Evolutionary conservation across 805 yeast species (phyloP).

Genomic region (Hanseniaspora nectarophila): DNA sequence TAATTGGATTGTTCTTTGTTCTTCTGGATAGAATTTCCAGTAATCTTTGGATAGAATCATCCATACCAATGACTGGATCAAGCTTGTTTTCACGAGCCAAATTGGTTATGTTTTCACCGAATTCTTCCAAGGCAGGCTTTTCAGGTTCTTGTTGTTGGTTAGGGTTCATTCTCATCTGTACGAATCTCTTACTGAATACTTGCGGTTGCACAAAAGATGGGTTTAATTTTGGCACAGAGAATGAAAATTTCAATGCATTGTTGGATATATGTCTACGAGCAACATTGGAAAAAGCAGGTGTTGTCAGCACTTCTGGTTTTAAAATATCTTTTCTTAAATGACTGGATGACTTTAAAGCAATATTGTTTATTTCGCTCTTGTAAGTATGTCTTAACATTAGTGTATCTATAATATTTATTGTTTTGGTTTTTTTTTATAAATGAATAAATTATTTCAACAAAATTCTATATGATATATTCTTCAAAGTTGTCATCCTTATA

Average conservation of each 20-base stretch:
- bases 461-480: too few species aligned
- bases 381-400: neutral
- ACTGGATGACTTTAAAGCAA: neutral
- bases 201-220: neutral
- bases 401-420: neutral
- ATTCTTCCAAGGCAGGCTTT: constrained; percentile 70
- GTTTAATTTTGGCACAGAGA: neutral
- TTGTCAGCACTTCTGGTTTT: neutral
- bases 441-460: too few species aligned
- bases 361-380: neutral
- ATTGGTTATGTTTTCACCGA: constrained; percentile 74
- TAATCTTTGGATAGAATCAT: constrained; percentile 86
- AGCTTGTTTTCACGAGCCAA: constrained; percentile 80
- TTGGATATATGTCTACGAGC: neutral
- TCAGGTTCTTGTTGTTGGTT: constrained; percentile 39
- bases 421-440: neutral
- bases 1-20: constrained; percentile 89
- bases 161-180: constrained; percentile 32
- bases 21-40: constrained; percentile 84
- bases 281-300: neutral
- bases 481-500: too few species aligned
- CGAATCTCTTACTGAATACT: constrained; percentile 12
- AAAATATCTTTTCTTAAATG: neutral
- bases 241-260: neutral
- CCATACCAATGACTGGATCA: constrained; percentile 95